Evolutionary conservation across 2,329 filamentous ascomycete genomes (phyloP).

Genomic region (Penicillium sumatraense): DNA sequence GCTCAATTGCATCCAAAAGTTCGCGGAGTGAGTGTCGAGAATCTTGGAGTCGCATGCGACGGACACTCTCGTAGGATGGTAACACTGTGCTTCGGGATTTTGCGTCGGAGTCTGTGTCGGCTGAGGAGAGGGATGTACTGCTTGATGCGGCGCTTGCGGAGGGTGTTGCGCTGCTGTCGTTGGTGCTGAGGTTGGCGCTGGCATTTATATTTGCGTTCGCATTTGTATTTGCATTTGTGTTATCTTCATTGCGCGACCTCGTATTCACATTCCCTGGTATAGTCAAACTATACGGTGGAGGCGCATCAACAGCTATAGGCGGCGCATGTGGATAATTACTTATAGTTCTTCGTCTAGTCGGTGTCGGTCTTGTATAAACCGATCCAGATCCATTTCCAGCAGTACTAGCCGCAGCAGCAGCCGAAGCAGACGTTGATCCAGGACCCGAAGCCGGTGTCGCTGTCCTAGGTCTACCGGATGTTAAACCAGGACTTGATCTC

Average conservation of each 20-base stretch:
- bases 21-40: slow-evolving; percentile 22
- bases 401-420: background rate
- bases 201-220: background rate
- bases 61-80: slow-evolving; percentile 25
- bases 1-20: slow-evolving; percentile 27
- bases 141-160: background rate
- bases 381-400: background rate
- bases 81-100: slow-evolving; percentile 2
- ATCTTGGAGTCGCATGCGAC: slow-evolving; percentile 2
- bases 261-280: no score
- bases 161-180: background rate
- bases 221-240: background rate
- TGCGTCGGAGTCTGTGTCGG: background rate
- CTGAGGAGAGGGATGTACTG: no score
- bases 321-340: background rate
- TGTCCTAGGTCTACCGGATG: background rate
- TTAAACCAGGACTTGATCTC: background rate
- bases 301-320: background rate
- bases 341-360: background rate
- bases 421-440: background rate
- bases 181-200: background rate
- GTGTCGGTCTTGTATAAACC: background rate
- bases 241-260: background rate
- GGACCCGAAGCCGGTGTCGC: background rate
- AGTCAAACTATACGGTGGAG: slow-evolving; percentile 8